phyloP scores from a whole-genome alignment of 2,329 filamentous ascomycete species.

The Fusarium sp. region DNA sequence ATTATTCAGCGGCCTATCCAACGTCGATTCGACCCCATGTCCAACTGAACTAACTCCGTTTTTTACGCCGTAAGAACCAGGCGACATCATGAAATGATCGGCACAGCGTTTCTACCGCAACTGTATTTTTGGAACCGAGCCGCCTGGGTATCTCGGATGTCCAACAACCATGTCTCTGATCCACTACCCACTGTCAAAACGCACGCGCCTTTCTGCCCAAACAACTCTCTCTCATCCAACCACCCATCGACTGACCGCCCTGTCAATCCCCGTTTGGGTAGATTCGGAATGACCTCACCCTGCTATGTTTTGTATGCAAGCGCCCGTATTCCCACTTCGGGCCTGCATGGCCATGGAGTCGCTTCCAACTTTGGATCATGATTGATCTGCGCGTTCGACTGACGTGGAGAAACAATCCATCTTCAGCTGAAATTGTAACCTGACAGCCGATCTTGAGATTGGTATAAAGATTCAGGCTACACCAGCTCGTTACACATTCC shows the following conservation, averaged over 20 bases:
- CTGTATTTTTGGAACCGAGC: conserved; percentile 16
- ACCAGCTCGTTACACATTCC: background rate
- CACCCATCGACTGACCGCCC: conserved; percentile 20
- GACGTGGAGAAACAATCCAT: background rate
- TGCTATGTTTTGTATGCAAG: conserved; percentile 24
- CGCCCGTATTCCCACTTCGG: conserved; percentile 20
- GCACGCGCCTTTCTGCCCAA: conserved; percentile 14
- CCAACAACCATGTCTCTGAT: background rate
- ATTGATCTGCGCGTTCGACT: background rate
- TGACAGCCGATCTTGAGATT: background rate
- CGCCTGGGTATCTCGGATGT: background rate
- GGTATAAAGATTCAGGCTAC: conserved; percentile 20
- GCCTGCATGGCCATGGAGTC: background rate
- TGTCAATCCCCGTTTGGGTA: conserved; percentile 6
- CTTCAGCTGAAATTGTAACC: background rate
- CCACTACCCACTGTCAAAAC: background rate
- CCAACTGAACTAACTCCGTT: background rate
- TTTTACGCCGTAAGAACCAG: background rate
- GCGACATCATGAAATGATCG: conserved; percentile 27
- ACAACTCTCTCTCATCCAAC: conserved; percentile 6
- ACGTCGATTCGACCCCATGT: background rate
- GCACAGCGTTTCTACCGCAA: background rate
- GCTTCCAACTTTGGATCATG: conserved; percentile 12
- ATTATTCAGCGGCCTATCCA: conserved; percentile 3
- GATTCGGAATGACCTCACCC: conserved; percentile 22